Evolutionary conservation across 768 basidiomycete species (phyloP).

Genomic region (Rossbeevera mucosa): DNA sequence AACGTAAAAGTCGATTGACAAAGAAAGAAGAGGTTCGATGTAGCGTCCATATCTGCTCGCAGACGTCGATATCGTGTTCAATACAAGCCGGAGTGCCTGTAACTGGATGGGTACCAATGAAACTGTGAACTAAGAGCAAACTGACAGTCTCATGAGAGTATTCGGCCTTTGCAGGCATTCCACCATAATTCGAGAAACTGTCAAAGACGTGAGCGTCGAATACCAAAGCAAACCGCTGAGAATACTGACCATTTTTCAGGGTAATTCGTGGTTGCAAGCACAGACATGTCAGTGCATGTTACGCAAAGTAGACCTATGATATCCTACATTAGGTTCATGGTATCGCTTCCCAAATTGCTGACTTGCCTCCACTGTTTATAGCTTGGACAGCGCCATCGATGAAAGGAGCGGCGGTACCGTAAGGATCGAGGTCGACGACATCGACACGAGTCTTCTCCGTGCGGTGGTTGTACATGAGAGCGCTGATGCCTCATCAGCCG

Average conservation of each 20-base stretch:
- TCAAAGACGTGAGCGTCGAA: neutral
- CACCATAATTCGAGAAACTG: conserved; percentile 95
- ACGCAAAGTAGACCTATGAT: conserved; percentile 74
- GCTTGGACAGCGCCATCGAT: conserved; percentile 92
- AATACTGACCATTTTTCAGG: conserved; percentile 85
- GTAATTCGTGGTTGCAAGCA: conserved; percentile 90
- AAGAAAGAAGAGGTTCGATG: conserved; percentile 81
- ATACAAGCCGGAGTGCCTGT: conserved; percentile 87
- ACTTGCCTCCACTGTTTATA: conserved; percentile 78
- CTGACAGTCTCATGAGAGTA: conserved; percentile 91
- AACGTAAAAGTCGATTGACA: conserved; percentile 97
- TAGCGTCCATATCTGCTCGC: conserved; percentile 91
- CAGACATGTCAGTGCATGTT: conserved; percentile 94
- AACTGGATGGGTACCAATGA: conserved; percentile 1
- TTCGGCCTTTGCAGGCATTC: conserved; percentile 84
- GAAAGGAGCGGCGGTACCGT: conserved; percentile 96
- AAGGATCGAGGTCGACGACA: conserved; percentile 96
- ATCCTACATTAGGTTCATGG: conserved; percentile 1
- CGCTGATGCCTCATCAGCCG: conserved; percentile 39
- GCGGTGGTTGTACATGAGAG: conserved; percentile 88
- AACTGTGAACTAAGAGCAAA: conserved; percentile 1
- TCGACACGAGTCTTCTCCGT: conserved; percentile 73
- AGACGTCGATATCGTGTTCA: conserved; percentile 78
- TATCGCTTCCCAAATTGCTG: neutral
- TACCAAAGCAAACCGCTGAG: neutral